Evolutionary conservation across 805 yeast genomes (phyloP).

Genomic region (Suhomyces kilbournensis): DNA sequence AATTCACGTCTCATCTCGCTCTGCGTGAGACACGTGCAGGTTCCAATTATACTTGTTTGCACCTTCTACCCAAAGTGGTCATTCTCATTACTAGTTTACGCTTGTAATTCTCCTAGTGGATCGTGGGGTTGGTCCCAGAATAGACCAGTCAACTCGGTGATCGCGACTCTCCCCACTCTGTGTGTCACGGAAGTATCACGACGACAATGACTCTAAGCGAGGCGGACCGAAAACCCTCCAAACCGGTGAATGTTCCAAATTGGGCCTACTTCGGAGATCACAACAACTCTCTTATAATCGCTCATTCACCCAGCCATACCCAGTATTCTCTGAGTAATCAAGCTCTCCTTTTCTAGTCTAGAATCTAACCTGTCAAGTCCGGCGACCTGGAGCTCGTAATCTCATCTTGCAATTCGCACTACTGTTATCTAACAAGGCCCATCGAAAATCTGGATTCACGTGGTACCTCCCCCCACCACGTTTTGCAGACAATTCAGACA

Average conservation of each 20-base stretch:
- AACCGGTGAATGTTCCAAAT: not conserved
- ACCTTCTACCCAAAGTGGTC: too few species aligned
- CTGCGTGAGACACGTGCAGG: not conserved
- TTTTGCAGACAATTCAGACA: slow-evolving; percentile 2
- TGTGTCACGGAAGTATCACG: not conserved
- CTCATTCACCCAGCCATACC: too few species aligned
- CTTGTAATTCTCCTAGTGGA: too few species aligned
- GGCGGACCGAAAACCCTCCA: not conserved
- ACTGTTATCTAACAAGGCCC: slow-evolving; percentile 1
- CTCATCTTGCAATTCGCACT: not conserved
- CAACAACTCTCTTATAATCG: not conserved
- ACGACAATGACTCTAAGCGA: not conserved
- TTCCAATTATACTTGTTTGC: too few species aligned
- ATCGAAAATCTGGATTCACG: slow-evolving; percentile 2
- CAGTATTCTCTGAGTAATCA: too few species aligned
- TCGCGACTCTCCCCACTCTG: not conserved
- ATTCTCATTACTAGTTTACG: not conserved
- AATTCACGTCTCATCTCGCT: not conserved
- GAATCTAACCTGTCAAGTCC: not conserved
- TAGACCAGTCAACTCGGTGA: not conserved
- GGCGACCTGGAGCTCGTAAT: not conserved
- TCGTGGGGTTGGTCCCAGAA: not conserved
- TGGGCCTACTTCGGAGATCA: not conserved
- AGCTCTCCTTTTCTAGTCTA: not conserved
- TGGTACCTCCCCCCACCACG: slow-evolving; percentile 1